Evolutionary conservation across 2,329 filamentous ascomycete species (phyloP).

Genomic region (Colletotrichum sp.): DNA sequence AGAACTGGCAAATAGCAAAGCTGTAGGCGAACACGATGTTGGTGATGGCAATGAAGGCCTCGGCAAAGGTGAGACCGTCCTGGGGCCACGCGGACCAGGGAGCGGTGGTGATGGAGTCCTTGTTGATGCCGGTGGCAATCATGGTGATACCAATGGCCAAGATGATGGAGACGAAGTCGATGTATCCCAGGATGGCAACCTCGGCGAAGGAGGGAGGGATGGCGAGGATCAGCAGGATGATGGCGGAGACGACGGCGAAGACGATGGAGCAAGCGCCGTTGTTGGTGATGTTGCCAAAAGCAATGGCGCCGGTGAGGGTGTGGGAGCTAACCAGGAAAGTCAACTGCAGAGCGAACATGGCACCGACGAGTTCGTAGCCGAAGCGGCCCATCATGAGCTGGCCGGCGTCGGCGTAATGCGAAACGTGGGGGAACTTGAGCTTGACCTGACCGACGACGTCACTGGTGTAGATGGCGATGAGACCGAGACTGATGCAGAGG

Average conservation of each 20-base stretch:
- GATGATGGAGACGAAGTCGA: conserved; percentile 67
- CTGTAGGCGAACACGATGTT: conserved; percentile 78
- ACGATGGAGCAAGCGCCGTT: conserved; percentile 54
- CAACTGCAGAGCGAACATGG: conserved; percentile 67
- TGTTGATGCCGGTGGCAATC: conserved; percentile 63
- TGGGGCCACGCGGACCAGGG: conserved; percentile 52
- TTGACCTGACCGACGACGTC: conserved; percentile 50
- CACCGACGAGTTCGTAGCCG: conserved; percentile 67
- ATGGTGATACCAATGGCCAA: conserved; percentile 70
- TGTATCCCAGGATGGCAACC: conserved; percentile 54
- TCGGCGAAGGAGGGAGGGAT: conserved; percentile 55
- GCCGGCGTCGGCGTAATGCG: conserved; percentile 73
- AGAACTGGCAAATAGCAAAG: conserved; percentile 57
- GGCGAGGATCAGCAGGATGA: conserved; percentile 50
- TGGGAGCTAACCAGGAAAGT: conserved; percentile 76
- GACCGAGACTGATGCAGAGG: conserved; percentile 35
- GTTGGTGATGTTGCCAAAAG: conserved; percentile 68
- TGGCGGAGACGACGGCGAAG: conserved; percentile 50
- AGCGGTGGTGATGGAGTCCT: conserved; percentile 28
- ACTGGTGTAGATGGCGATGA: conserved; percentile 45
- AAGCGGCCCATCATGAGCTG: conserved; percentile 63
- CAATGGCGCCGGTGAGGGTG: conserved; percentile 72
- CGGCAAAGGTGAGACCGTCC: conserved; percentile 50
- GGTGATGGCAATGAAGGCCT: conserved; percentile 64
- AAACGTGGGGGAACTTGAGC: conserved; percentile 59